Evolutionary conservation across 768 basidiomycete genomes (phyloP).

Genomic region (Bullera alba): DNA sequence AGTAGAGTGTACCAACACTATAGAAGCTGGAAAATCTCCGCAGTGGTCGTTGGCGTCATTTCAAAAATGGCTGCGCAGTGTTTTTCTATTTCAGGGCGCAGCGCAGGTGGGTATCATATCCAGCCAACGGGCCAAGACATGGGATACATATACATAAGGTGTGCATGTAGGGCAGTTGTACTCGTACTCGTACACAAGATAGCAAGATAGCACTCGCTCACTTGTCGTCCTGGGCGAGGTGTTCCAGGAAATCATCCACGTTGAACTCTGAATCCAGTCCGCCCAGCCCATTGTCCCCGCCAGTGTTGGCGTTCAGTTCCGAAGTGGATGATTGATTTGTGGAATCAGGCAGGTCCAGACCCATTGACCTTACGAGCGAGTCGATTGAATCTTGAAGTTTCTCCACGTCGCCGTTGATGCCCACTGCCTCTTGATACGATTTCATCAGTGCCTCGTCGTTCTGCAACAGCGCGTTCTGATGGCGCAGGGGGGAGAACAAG

Average conservation of each 20-base stretch:
- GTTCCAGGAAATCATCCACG: conserved; percentile 34
- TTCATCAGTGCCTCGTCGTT: conserved; percentile 52
- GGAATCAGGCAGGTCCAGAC: conserved; percentile 53
- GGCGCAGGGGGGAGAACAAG: conserved; percentile 30
- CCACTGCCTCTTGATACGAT: conserved; percentile 57
- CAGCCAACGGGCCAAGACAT: too few relatives aligned
- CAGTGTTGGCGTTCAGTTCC: not conserved
- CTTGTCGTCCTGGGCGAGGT: conserved; percentile 16
- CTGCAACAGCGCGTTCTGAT: conserved; percentile 38
- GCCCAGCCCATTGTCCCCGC: not conserved
- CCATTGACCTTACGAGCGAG: conserved; percentile 63
- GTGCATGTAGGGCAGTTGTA: too few relatives aligned
- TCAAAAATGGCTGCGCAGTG: too few relatives aligned
- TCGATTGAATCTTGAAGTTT: conserved; percentile 63
- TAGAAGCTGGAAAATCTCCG: too few relatives aligned
- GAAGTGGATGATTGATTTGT: not conserved
- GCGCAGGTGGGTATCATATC: too few relatives aligned
- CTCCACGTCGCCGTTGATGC: conserved; percentile 67
- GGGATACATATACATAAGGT: too few relatives aligned
- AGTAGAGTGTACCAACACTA: too few relatives aligned
- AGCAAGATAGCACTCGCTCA: too few relatives aligned
- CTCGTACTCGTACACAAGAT: too few relatives aligned
- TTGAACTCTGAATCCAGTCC: conserved; percentile 23
- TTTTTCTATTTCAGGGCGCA: too few relatives aligned
- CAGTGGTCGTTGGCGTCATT: too few relatives aligned